Evolutionary conservation across 306 rosid species (phyloP), one percentile per base, ranked within the genome.

Genomic region (Glycyrrhiza uralensis): DNA sequence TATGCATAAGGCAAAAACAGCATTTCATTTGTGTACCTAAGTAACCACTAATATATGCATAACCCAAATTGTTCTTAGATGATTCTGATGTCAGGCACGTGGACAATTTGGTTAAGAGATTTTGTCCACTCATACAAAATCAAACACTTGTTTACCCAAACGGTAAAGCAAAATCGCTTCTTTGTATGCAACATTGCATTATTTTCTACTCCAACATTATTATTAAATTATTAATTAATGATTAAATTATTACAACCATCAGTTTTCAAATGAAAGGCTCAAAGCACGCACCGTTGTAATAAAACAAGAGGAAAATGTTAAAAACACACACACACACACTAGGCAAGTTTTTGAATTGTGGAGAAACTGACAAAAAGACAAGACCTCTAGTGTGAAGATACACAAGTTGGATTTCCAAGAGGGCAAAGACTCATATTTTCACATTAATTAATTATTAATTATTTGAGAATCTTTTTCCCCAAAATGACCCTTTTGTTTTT

Each of bases 351-450:
- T 88, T 88, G 87, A 86, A 88, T 77, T 80, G 76, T 26, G 66
- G 72, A 83, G 81, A 74, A 69, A 63, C 84, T 72, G 87, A 90
- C 83, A 86, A 76, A 85, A 75, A 49, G 84, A 79, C 89, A 75
- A 81, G 66, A 54, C 19, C 60, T 32, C 10, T 47, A 77, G 55
- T 26, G 81, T n/a, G n/a, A 49, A 42, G 84, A 79, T 75, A 71
- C 71, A 76, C 54, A 74, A 55, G 86, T 81, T 83, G 85, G 90
- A 85, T 86, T 86, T 82, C 76, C 90, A 70, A 80, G 86, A 79
- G 65, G n/a, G 32, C 57, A 46, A n/a, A 18, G 10, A 9, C 51
- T 18, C 24, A 39, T 18, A 18, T n/a, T 60, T 72, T 23, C 28
- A 19, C 69, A 58, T 76, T 84, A 72, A 84, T 70, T 38, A n/a